Percentiles rank a stretch among this genome's conserved stretches.
Evolutionary conservation across 2,329 filamentous ascomycete genomes (phyloP).

Genomic region (Diaporthe ampelina): DNA sequence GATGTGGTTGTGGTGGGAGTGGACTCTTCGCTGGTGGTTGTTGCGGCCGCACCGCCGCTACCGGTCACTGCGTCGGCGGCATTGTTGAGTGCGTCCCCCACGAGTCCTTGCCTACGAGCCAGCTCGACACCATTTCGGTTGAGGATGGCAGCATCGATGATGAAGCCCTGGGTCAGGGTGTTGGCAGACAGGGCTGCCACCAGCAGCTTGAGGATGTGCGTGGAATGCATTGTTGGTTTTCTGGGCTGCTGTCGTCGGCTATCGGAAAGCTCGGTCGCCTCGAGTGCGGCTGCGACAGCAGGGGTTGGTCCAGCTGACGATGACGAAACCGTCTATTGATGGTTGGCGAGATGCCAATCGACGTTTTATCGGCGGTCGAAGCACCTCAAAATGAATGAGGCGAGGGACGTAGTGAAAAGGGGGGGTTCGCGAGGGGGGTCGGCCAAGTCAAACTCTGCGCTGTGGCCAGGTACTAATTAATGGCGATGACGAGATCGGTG

Average conservation of each 20-base stretch:
- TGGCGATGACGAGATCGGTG: neutral
- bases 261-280: conserved; percentile 20
- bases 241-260: conserved; percentile 28
- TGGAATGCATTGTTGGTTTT: conserved; percentile 60
- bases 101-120: conserved; percentile 44
- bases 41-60: conserved; percentile 15
- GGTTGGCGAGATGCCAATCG: conserved; percentile 5
- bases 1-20: conserved; percentile 38
- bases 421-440: neutral
- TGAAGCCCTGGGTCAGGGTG: conserved; percentile 60
- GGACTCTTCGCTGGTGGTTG: conserved; percentile 41
- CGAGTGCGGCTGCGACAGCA: neutral
- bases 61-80: conserved; percentile 31
- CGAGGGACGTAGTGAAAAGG: conserved; percentile 25
- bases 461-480: neutral
- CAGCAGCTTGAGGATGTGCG: conserved; percentile 61
- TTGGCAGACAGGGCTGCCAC: conserved; percentile 63
- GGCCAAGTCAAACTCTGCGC: conserved; percentile 30
- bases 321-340: conserved; percentile 3
- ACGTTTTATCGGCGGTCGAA: neutral
- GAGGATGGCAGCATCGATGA: conserved; percentile 48
- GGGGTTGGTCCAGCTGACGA: conserved; percentile 4
- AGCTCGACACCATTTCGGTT: conserved; percentile 46
- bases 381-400: neutral
- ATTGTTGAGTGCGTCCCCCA: conserved; percentile 24